Evolutionary conservation across 331 rosid genomes (phyloP).

Genomic region (Malus hybrid): DNA sequence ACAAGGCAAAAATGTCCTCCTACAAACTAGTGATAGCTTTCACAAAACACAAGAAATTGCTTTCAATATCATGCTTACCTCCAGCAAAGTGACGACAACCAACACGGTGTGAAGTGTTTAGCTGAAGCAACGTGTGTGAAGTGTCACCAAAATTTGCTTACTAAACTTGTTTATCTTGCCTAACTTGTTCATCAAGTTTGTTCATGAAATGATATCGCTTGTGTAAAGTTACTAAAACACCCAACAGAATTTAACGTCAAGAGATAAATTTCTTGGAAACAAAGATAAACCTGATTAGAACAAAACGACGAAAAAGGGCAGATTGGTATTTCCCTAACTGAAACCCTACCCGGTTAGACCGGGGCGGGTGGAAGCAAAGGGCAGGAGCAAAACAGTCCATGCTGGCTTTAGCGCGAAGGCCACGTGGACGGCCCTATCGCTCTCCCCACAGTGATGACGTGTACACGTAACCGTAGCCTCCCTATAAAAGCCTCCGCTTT

Average conservation of each 20-base stretch:
- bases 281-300: not conserved
- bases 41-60: too few species aligned
- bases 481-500: slow-evolving; percentile 41
- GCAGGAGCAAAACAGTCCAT: slow-evolving; percentile 6
- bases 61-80: too few species aligned
- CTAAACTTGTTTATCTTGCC: too few species aligned
- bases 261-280: too few species aligned
- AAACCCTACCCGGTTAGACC: slow-evolving; percentile 18
- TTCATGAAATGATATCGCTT: too few species aligned
- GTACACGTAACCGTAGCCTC: slow-evolving; percentile 74
- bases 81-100: too few species aligned
- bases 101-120: too few species aligned
- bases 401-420: slow-evolving; percentile 21
- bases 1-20: too few species aligned
- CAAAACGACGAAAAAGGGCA: not conserved
- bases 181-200: too few species aligned
- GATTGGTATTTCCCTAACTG: not conserved
- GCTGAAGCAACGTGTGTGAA: too few species aligned
- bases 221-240: not conserved
- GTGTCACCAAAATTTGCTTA: too few species aligned
- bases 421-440: slow-evolving; percentile 35
- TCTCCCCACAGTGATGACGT: slow-evolving; percentile 61
- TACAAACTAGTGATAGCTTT: too few species aligned
- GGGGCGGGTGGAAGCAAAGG: slow-evolving; percentile 27
- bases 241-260: not conserved